Evolutionary conservation across 805 yeast species (phyloP), one percentile per base, ranked within the genome.

Genomic region (Lachancea quebecensis): DNA sequence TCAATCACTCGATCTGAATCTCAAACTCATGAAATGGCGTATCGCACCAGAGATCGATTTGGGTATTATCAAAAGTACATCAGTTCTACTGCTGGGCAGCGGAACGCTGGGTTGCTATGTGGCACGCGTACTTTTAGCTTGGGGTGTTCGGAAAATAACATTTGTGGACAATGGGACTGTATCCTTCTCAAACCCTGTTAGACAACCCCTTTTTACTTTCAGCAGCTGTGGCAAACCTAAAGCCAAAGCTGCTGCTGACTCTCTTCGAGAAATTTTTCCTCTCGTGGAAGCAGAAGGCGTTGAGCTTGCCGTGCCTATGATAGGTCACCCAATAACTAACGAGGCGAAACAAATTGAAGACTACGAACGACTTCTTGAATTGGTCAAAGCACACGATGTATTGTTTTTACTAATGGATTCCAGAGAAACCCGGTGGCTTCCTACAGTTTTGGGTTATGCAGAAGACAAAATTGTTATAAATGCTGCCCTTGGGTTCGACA

Each of bases 401-500:
- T 61, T 91, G 0, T 93, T 83, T 55, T 65, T 95, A 29, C 68
- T 90, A 38, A 86, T 90, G 85, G 99, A 93, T 61, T 88, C 97
- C 4, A 74, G 99, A 44, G 99, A 93, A 60, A 79, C 96, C 1
- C 73, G 99, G 51, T 93, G 99, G 99, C 70, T 93, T n/a, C 99
- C 99, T 1, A 84, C 98, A 0, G 79, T 91, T 1, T 64, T 93
- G 34, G 86, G 88, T 0, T 72, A 78, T 44, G 81, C 81, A 1
- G 67, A 75, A 57, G 60, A 73, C 39, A 93, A 93, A 60, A 70
- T 78, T 9, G 95, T 90, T 1, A 77, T 93, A 34, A 93, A 90
- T 65, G 93, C 95, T 0, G 99, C 99, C 0, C 68, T 93, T 31
- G 99, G 99, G 0, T 93, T 90, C 69, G 99, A 91, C 56, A 82